phyloP scores from a whole-genome alignment of 129 eudicot species.

The Arctium lappa region DNA sequence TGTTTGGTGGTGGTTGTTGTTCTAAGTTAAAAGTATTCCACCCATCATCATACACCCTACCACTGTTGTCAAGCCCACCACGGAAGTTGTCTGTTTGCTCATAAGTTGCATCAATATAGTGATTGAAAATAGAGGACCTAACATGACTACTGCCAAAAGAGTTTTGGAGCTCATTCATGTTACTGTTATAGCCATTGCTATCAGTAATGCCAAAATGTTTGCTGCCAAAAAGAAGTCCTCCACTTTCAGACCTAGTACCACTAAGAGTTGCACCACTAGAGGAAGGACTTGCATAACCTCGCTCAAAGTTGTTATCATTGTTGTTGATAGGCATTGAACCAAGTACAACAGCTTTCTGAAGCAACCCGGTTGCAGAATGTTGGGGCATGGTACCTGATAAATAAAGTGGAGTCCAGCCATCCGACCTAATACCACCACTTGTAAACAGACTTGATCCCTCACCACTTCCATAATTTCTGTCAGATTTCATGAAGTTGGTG shows the following conservation, averaged over 20 bases:
- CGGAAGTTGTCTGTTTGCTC: background rate
- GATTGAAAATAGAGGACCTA: conserved; percentile 3
- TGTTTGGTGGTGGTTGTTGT: background rate
- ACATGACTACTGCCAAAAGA: background rate
- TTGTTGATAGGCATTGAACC: conserved; percentile 13
- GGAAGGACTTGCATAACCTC: background rate
- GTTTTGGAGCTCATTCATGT: background rate
- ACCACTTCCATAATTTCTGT: background rate
- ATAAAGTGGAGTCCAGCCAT: background rate
- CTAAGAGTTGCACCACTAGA: background rate
- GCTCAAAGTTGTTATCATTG: background rate
- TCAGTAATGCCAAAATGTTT: background rate
- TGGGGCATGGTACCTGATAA: background rate
- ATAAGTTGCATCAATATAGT: background rate
- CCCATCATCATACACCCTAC: background rate
- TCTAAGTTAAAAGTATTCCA: background rate
- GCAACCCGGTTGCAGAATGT: background rate
- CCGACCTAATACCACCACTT: background rate
- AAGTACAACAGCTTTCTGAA: conserved; percentile 8
- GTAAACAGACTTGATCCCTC: background rate
- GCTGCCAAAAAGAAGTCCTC: background rate
- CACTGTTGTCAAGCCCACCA: background rate
- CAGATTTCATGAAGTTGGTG: background rate
- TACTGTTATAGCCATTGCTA: background rate
- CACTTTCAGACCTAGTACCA: background rate